A percentile compares a stretch with the other conserved stretches of the same genome.
Conservation (phyloP, 2,329 filamentous ascomycete genomes). For the Chaetomiaceae sp. region DNA sequence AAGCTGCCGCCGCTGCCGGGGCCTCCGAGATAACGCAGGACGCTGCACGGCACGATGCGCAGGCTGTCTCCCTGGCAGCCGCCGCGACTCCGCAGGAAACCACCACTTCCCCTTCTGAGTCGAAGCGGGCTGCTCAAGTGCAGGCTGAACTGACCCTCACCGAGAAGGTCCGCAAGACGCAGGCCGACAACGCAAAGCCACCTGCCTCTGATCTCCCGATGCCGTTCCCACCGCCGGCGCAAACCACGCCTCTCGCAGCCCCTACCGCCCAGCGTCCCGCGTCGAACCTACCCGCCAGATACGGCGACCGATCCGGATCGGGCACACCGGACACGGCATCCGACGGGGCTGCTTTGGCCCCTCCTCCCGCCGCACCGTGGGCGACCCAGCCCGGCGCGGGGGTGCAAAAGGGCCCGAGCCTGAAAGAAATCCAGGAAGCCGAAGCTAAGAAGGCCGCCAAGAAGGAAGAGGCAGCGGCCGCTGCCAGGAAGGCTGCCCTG, state of each 20-base stretch:
- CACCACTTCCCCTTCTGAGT: neutral
- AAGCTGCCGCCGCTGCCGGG: conserved; percentile 25
- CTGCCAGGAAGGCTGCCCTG: conserved; percentile 69
- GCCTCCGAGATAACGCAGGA: conserved; percentile 23
- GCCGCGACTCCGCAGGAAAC: conserved; percentile 20
- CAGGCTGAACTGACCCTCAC: conserved; percentile 60
- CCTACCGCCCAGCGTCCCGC: conserved; percentile 81
- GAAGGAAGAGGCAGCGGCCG: conserved; percentile 74
- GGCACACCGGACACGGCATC: conserved; percentile 63
- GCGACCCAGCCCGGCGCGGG: conserved; percentile 74
- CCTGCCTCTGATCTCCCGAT: conserved; percentile 66
- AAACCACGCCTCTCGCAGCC: conserved; percentile 77
- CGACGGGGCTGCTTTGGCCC: conserved; percentile 36
- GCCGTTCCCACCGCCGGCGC: conserved; percentile 66
- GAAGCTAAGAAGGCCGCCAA: conserved; percentile 92
- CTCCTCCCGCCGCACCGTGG: conserved; percentile 85
- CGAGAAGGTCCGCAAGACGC: conserved; percentile 78
- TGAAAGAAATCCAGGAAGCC: conserved; percentile 94
- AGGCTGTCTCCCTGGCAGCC: conserved; percentile 10
- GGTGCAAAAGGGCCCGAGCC: conserved; percentile 75
- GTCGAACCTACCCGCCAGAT: conserved; percentile 76
- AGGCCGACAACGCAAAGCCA: conserved; percentile 56
- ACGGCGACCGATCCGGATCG: conserved; percentile 62
- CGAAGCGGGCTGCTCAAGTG: conserved; percentile 8
- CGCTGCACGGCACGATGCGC: conserved; percentile 5